A percentile compares a stretch with the other conserved stretches of the same genome.
Evolutionary conservation across 441 rosid species (phyloP).

Genomic region (Breynia disticha): DNA sequence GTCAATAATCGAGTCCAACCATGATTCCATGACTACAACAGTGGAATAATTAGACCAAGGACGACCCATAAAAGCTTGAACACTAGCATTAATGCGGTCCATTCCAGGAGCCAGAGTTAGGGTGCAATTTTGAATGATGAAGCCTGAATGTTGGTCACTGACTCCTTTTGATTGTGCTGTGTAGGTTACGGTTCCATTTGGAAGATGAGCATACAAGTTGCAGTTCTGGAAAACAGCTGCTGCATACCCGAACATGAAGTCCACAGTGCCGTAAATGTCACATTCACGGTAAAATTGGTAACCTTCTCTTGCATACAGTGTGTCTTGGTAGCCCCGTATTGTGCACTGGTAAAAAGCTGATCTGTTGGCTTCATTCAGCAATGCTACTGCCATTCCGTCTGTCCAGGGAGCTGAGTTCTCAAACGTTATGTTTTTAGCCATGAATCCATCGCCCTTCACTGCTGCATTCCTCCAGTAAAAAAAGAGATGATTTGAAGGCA

Average conservation of each 20-base stretch:
- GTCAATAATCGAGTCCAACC: background rate
- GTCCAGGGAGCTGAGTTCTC: background rate
- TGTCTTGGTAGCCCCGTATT: background rate
- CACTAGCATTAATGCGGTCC: background rate
- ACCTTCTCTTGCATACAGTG: background rate
- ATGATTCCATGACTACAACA: background rate
- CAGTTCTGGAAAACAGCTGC: background rate
- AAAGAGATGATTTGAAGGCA: background rate
- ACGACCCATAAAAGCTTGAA: background rate
- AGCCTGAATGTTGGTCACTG: background rate
- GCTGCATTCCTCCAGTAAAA: background rate
- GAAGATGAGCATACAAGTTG: background rate
- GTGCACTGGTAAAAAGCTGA: background rate
- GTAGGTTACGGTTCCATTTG: background rate
- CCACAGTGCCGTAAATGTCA: background rate
- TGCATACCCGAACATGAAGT: background rate
- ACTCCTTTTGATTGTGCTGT: background rate
- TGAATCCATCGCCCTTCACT: background rate
- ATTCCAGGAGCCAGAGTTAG: background rate
- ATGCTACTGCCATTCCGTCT: background rate
- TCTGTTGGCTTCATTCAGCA: background rate
- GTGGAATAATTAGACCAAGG: background rate
- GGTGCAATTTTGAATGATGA: background rate
- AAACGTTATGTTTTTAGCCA: background rate
- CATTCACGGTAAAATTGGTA: background rate